Conservation (phyloP, 2,329 filamentous ascomycete genomes). For the Fusarium sp. region DNA sequence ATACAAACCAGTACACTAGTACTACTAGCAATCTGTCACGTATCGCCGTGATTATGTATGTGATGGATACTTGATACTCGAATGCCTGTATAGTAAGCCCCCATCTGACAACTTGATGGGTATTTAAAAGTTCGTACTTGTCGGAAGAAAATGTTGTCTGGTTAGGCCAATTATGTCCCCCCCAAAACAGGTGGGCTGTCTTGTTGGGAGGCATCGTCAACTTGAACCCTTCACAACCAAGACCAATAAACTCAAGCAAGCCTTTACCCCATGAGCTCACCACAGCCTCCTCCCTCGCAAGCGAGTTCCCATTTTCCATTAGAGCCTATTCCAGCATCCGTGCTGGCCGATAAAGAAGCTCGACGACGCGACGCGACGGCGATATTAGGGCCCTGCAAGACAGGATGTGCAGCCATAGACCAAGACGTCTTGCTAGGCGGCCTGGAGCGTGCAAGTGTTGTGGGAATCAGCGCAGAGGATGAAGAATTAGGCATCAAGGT, state of each 20-base stretch:
- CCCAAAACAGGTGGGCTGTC: neutral
- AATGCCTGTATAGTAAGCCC: too few relatives aligned
- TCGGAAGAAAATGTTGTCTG: too few relatives aligned
- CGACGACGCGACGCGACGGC: slow-evolving; percentile 47
- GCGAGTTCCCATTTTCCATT: slow-evolving; percentile 57
- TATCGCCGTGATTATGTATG: neutral
- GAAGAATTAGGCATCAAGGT: slow-evolving; percentile 59
- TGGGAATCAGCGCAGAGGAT: slow-evolving; percentile 64
- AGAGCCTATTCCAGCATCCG: slow-evolving; percentile 56
- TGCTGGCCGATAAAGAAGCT: slow-evolving; percentile 53
- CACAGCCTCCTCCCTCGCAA: slow-evolving; percentile 46
- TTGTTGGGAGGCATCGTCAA: neutral
- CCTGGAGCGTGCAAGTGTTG: slow-evolving; percentile 60
- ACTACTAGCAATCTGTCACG: slow-evolving; percentile 7
- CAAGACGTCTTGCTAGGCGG: slow-evolving; percentile 58
- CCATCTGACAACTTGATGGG: too few relatives aligned
- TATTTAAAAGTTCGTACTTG: too few relatives aligned
- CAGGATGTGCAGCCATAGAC: slow-evolving; percentile 61
- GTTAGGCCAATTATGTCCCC: too few relatives aligned
- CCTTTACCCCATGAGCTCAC: slow-evolving; percentile 3
- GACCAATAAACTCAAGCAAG: neutral
- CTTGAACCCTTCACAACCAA: slow-evolving; percentile 9
- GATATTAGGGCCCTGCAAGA: slow-evolving; percentile 47
- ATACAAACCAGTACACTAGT: slow-evolving; percentile 19
- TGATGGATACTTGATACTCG: neutral